Conservation (phyloP, 1,284 basidiomycete species). For the Fomitopsis palustris region DNA sequence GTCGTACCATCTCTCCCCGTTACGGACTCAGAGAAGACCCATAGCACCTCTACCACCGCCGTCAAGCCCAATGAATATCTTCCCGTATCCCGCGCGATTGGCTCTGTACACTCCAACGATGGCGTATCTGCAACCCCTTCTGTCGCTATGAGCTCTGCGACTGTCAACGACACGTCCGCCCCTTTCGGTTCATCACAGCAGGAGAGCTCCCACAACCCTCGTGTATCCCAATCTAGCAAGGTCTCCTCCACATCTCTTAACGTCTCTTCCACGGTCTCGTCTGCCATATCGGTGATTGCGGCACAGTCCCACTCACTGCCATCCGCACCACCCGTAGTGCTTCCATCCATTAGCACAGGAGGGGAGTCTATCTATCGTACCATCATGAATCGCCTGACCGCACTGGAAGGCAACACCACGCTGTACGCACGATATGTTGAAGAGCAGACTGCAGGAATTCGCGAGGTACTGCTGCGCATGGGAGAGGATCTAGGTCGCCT, state of each 20-base stretch:
- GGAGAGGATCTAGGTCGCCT: slow-evolving; percentile 79
- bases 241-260: slow-evolving; percentile 5
- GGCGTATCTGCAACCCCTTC: neutral
- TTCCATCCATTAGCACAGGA: slow-evolving; percentile 32
- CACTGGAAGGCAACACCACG: slow-evolving; percentile 87
- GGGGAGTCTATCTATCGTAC: slow-evolving; percentile 97
- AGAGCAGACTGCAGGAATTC: slow-evolving; percentile 79
- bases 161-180: slow-evolving; percentile 9
- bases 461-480: slow-evolving; percentile 74
- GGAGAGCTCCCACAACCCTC: neutral
- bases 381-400: slow-evolving; percentile 90
- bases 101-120: neutral
- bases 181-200: neutral
- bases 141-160: neutral
- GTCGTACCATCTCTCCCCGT: no score
- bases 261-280: slow-evolving; percentile 11
- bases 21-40: no score
- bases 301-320: slow-evolving; percentile 13
- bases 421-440: slow-evolving; percentile 88
- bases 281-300: slow-evolving; percentile 5
- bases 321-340: neutral
- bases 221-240: neutral
- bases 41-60: no score
- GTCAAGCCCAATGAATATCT: no score
- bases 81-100: no score